Evolutionary conservation across 2,329 filamentous ascomycete species (phyloP).

Genomic region (Domatiomyces globalis): DNA sequence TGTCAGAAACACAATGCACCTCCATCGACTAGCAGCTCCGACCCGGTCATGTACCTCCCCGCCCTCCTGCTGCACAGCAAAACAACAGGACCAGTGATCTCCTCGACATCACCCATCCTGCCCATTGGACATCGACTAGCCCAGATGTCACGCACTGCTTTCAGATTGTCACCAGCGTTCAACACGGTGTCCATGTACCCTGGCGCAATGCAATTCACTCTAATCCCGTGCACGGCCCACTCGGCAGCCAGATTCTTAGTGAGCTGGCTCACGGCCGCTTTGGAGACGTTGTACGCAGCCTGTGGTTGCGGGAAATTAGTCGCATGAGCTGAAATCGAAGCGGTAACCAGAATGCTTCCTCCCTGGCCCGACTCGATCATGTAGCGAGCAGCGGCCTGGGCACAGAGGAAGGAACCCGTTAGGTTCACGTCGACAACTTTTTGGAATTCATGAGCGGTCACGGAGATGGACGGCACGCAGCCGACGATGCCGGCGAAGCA

Average conservation of each 20-base stretch:
- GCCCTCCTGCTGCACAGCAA: slow-evolving; percentile 44
- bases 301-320: slow-evolving; percentile 50
- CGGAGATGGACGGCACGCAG: slow-evolving; percentile 47
- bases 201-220: slow-evolving; percentile 55
- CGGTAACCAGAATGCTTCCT: slow-evolving; percentile 52
- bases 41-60: slow-evolving; percentile 54
- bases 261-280: slow-evolving; percentile 51
- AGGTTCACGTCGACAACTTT: slow-evolving; percentile 57
- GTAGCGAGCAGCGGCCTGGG: slow-evolving; percentile 46
- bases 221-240: slow-evolving; percentile 57
- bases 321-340: slow-evolving; percentile 44
- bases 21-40: slow-evolving; percentile 53
- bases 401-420: slow-evolving; percentile 55
- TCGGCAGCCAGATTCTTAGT: slow-evolving; percentile 55
- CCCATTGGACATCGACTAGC: slow-evolving; percentile 46
- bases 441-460: slow-evolving; percentile 45
- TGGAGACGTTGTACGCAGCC: slow-evolving; percentile 55
- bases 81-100: slow-evolving; percentile 49
- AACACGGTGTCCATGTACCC: slow-evolving; percentile 68
- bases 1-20: slow-evolving; percentile 23
- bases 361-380: slow-evolving; percentile 41
- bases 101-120: slow-evolving; percentile 49
- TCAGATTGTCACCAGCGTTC: slow-evolving; percentile 50
- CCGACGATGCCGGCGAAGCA: slow-evolving; percentile 57
- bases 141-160: slow-evolving; percentile 42